Evolutionary conservation across 768 basidiomycete species (phyloP), one percentile per base, ranked within the genome.

Genomic region (Trametes gibbosa): DNA sequence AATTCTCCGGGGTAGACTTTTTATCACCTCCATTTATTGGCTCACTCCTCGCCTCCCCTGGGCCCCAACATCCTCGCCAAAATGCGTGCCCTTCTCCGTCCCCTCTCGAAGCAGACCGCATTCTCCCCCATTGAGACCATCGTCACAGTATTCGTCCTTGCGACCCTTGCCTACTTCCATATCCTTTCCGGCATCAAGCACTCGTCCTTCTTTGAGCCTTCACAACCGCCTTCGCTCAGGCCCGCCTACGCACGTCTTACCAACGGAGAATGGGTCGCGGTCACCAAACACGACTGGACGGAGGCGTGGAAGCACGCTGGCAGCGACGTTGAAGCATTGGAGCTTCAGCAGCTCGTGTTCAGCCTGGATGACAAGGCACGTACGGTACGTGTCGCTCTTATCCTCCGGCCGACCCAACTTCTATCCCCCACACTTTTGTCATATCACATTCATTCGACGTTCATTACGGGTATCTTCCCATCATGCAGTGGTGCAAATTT

Each of bases 91-190:
- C 64, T 89, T 27, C 76, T 89, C 39, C 77, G 86, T 42, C 86
- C 88, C 1, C 77, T 92, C 63, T 88, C 88, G 5, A 80, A 80
- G 14, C 86, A 87, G 62, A 85, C 89, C 1, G 87, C 87, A 16
- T 84, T 84, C 71, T 85, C 79, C 5, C 90, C 90, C 49, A 90
- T 92, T 63, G 95, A 98, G 69, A 89, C 90, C 8, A 93, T 97
- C 63, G 94, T 97, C 56, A 84, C 86, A 71, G 89, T 92, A 77
- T 92, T 87, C 72, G 84, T 95, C 68, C 72, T 95, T 59, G 89
- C 90, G 21, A 98, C 97, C 0, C 82, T 98, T 51, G 90, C 92
- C 47, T 98, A 98, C 74, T 97, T 98, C 72, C 94, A 96, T 68
- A 81, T 97, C 65, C 83, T 99, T 60, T 84, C 84, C 56, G 90